phyloP scores from a whole-genome alignment of 192 early-diverging fungal genomes.

The Anaeromyces robustus region DNA sequence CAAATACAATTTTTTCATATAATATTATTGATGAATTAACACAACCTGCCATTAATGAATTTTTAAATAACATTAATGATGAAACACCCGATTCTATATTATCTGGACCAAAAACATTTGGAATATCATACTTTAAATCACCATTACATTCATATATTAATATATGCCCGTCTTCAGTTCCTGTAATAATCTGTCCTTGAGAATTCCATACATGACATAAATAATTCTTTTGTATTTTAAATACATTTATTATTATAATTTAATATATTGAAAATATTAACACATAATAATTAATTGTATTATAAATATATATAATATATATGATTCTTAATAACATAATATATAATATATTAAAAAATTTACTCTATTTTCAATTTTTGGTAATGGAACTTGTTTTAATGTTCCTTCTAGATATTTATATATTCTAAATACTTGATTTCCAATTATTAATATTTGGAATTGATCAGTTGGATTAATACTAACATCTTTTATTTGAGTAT shows the following conservation, averaged over 20 bases:
- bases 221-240: background rate
- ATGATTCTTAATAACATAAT: too few relatives aligned
- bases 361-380: background rate
- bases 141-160: conserved; percentile 33
- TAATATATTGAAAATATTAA: too few relatives aligned
- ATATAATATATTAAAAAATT: too few relatives aligned
- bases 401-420: background rate
- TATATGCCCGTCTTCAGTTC: conserved; percentile 30
- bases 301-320: too few relatives aligned
- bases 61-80: background rate
- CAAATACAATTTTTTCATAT: background rate
- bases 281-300: too few relatives aligned
- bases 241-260: background rate
- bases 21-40: conserved; percentile 2
- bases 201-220: background rate
- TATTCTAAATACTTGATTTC: background rate
- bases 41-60: background rate
- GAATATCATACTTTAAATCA: conserved; percentile 25
- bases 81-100: background rate
- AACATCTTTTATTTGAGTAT: background rate
- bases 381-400: background rate
- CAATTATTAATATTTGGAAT: background rate
- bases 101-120: background rate
- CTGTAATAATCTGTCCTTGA: conserved; percentile 20
- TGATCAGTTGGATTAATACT: background rate